phyloP scores from a whole-genome alignment of 345 rosid genomes.

The Aquilaria malaccensis region DNA sequence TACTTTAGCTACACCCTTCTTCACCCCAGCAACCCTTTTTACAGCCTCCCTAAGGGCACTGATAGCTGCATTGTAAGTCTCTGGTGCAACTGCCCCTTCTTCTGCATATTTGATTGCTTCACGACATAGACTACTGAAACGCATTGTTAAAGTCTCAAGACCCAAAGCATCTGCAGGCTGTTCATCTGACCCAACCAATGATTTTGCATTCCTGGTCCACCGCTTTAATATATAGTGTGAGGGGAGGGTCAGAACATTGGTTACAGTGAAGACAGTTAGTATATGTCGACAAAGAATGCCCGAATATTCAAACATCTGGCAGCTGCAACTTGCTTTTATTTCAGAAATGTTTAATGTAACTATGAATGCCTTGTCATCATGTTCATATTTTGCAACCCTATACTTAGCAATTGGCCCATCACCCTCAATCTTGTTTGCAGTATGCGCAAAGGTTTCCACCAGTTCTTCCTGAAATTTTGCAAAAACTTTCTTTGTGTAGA shows the following conservation, averaged over 20 bases:
- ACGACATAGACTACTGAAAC: conserved; percentile 49
- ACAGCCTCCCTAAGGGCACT: conserved; percentile 38
- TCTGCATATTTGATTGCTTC: conserved; percentile 53
- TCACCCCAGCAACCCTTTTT: conserved; percentile 29
- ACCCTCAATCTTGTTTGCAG: conserved; percentile 52
- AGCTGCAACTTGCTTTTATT: conserved; percentile 53
- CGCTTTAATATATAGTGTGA: conserved; percentile 46
- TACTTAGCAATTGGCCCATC: conserved; percentile 37
- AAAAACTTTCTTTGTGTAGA: conserved; percentile 52
- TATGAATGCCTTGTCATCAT: conserved; percentile 48
- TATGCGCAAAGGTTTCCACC: conserved; percentile 61
- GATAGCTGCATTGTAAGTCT: conserved; percentile 45
- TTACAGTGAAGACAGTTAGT: conserved; percentile 59
- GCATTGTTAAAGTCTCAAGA: conserved; percentile 35
- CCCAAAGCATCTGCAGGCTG: conserved; percentile 22
- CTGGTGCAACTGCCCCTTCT: conserved; percentile 47
- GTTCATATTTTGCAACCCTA: conserved; percentile 58
- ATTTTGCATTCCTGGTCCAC: conserved; percentile 60
- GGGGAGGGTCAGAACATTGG: conserved; percentile 62
- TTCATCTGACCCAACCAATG: conserved; percentile 35
- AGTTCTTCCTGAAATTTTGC: conserved; percentile 66
- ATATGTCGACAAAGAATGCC: conserved; percentile 61
- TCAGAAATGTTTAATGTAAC: conserved; percentile 37
- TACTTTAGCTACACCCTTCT: conserved; percentile 40
- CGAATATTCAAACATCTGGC: conserved; percentile 65